These are phyloP conservation scores for Tillandsia leiboldiana DNA, from an alignment of 176 grass and related monocot species.

Conservation along the genomic window DNA sequence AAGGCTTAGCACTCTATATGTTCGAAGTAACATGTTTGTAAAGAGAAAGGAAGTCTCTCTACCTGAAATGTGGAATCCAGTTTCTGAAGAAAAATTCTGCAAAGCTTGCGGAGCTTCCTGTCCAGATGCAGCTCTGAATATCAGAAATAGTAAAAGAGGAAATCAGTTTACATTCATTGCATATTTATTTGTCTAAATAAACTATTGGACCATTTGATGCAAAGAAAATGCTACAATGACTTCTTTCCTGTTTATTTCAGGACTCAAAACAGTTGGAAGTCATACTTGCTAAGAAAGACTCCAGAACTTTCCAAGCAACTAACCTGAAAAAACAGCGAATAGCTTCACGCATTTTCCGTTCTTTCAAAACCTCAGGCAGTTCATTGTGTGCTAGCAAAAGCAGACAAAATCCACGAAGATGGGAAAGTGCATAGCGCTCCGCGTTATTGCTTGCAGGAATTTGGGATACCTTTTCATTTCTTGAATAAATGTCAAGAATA, in stretches of 20 bases:
- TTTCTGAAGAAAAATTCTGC: conserved; percentile 56
- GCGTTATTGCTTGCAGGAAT: conserved; percentile 31
- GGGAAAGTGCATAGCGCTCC: conserved; percentile 46
- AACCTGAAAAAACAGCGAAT: conserved; percentile 91
- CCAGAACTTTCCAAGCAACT: background rate
- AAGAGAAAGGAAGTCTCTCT: conserved; percentile 21
- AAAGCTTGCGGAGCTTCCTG: conserved; percentile 54
- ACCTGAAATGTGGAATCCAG: conserved; percentile 76
- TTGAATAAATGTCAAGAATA: conserved; percentile 59
- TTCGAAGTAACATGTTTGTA: conserved; percentile 10
- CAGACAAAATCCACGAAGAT: conserved; percentile 90
- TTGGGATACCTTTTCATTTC: conserved; percentile 40
- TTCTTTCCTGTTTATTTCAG: background rate
- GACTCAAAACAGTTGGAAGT: background rate
- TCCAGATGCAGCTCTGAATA: conserved; percentile 69
- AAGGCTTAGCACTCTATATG: conserved; percentile 9
- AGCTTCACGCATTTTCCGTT: conserved; percentile 69
- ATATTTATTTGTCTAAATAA: background rate
- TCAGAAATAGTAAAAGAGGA: background rate
- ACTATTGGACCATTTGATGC: too few relatives aligned
- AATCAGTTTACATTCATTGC: background rate
- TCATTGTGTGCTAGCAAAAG: conserved; percentile 56
- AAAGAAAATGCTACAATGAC: background rate
- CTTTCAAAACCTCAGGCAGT: conserved; percentile 58
- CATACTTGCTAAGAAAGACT: background rate